These are phyloP conservation scores for Raddia guianensis DNA, from an alignment of 176 grass and related monocot genomes.

Conservation along the genomic window DNA sequence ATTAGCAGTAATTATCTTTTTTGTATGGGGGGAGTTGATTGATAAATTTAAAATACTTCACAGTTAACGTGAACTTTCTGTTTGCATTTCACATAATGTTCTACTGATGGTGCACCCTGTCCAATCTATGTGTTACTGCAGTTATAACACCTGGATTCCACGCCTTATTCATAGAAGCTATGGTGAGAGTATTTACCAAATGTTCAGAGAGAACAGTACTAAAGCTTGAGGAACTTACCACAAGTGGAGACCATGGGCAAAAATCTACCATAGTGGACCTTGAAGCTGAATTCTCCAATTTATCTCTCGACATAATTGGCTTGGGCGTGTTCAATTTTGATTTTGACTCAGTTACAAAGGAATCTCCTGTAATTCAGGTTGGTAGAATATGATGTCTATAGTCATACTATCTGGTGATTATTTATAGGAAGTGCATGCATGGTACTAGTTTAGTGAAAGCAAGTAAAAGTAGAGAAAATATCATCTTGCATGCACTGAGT, in stretches of 20 bases:
- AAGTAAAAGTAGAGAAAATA: conserved; percentile 21
- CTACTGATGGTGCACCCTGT: conserved; percentile 15
- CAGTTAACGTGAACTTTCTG: background rate
- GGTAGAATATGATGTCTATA: conserved; percentile 22
- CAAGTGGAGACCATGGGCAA: conserved; percentile 34
- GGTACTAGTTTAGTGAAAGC: conserved; percentile 9
- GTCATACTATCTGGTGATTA: conserved; percentile 33
- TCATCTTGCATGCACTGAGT: background rate
- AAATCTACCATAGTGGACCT: conserved; percentile 73
- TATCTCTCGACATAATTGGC: conserved; percentile 98
- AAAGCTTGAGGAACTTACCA: conserved; percentile 72
- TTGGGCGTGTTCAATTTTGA: conserved; percentile 97
- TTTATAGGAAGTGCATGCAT: background rate
- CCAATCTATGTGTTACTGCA: conserved; percentile 37
- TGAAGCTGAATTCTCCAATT: conserved; percentile 96
- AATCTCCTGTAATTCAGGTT: conserved; percentile 99
- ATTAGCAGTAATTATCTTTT: background rate
- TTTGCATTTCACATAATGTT: conserved; percentile 17
- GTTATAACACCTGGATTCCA: conserved; percentile 96
- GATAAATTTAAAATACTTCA: conserved; percentile 15
- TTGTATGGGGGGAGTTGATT: background rate
- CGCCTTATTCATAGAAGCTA: conserved; percentile 90
- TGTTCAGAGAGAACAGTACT: conserved; percentile 88
- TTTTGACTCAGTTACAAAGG: conserved; percentile 90
- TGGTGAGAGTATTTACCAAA: conserved; percentile 76